A percentile compares a stretch with the other conserved stretches of the same genome.
phyloP scores from a whole-genome alignment of 441 rosid species.

The Pelargonium australe region DNA sequence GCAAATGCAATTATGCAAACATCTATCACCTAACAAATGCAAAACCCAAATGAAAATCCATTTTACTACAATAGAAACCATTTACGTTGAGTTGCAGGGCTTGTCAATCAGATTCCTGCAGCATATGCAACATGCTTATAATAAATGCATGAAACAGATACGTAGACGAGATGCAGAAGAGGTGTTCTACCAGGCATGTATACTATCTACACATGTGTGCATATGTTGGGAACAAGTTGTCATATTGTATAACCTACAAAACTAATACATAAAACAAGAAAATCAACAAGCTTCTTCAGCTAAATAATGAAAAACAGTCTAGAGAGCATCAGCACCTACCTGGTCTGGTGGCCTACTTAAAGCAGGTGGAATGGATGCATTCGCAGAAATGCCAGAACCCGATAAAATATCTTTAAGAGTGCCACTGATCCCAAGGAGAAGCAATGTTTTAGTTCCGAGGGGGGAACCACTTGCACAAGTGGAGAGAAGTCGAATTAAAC shows the following conservation, averaged over 20 bases:
- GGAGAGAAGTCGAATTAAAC: conserved; percentile 87
- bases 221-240: too few relatives aligned
- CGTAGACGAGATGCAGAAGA: neutral
- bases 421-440: conserved; percentile 90
- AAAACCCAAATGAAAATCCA: neutral
- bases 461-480: conserved; percentile 98
- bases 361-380: conserved; percentile 78
- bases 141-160: neutral
- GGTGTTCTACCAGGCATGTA: neutral
- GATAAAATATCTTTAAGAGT: conserved; percentile 82
- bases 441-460: conserved; percentile 82
- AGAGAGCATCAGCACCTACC: conserved; percentile 33
- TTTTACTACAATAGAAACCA: neutral
- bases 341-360: conserved; percentile 95
- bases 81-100: neutral
- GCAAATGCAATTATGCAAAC: conserved; percentile 1
- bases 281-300: too few relatives aligned
- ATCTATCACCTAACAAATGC: neutral
- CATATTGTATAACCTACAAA: too few relatives aligned
- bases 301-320: too few relatives aligned
- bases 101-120: neutral
- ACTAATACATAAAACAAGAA: too few relatives aligned
- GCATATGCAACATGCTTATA: neutral
- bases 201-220: neutral
- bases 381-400: conserved; percentile 87